phyloP scores from a whole-genome alignment of 2,329 filamentous ascomycete species.

The Xylaria multiplex region DNA sequence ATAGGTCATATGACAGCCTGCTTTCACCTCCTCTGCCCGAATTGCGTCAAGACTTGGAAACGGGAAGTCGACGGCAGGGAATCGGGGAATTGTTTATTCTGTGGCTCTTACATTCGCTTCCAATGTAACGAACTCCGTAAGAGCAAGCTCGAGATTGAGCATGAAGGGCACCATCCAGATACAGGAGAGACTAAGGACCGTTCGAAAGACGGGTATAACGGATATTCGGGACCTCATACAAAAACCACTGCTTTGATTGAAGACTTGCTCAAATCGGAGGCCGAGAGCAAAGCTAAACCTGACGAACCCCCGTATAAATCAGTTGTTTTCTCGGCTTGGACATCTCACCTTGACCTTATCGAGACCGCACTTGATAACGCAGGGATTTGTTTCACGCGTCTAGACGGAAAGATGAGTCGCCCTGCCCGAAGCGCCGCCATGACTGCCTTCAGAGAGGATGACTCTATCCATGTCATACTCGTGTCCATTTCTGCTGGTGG shows the following conservation, averaged over 20 bases:
- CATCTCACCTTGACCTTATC: constrained; percentile 91
- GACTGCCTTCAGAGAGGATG: constrained; percentile 78
- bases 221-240: constrained; percentile 87
- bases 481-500: constrained; percentile 94
- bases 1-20: constrained; percentile 86
- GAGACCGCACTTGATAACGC: constrained; percentile 78
- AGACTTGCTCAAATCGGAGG: constrained; percentile 73
- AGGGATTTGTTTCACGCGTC: constrained; percentile 76
- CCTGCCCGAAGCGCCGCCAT: constrained; percentile 78
- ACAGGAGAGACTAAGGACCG: constrained; percentile 46
- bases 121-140: constrained; percentile 75
- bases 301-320: constrained; percentile 84
- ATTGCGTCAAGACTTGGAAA: constrained; percentile 73
- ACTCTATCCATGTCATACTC: constrained; percentile 79
- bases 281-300: constrained; percentile 68
- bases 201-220: constrained; percentile 67
- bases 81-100: constrained; percentile 72
- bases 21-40: constrained; percentile 83
- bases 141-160: constrained; percentile 65
- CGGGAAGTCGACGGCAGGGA: constrained; percentile 59
- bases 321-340: constrained; percentile 97
- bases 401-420: constrained; percentile 90
- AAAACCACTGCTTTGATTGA: constrained; percentile 86
- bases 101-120: constrained; percentile 70
- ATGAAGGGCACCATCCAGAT: constrained; percentile 62